Conservation (phyloP, 2,329 filamentous ascomycete genomes). For the Ophiocordyceps unilateralis region DNA sequence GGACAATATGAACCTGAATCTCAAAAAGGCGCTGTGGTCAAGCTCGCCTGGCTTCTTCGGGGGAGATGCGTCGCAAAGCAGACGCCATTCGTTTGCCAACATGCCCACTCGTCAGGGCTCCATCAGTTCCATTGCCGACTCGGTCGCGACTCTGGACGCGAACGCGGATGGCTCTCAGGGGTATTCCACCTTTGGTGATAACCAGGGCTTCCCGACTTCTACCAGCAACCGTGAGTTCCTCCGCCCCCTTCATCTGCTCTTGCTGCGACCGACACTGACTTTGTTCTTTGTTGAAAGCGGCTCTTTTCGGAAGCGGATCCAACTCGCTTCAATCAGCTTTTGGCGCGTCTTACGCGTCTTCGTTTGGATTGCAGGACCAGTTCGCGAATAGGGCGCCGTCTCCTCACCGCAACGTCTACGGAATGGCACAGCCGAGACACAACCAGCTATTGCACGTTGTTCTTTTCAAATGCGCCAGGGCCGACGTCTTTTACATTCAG, state of each 20-base stretch:
- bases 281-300: slow-evolving; percentile 2
- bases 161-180: slow-evolving; percentile 26
- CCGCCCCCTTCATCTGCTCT: background rate
- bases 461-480: slow-evolving; percentile 87
- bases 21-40: slow-evolving; percentile 56
- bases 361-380: slow-evolving; percentile 25
- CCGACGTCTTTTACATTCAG: slow-evolving; percentile 93
- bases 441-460: slow-evolving; percentile 73
- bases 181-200: slow-evolving; percentile 23
- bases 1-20: slow-evolving; percentile 30
- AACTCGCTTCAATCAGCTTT: slow-evolving; percentile 12
- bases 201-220: slow-evolving; percentile 15
- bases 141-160: slow-evolving; percentile 27
- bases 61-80: slow-evolving; percentile 51
- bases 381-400: slow-evolving; percentile 37
- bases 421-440: slow-evolving; percentile 40
- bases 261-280: background rate
- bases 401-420: slow-evolving; percentile 44
- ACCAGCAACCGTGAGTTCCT: slow-evolving; percentile 23
- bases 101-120: slow-evolving; percentile 47
- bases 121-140: slow-evolving; percentile 41
- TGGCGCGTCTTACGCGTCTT: slow-evolving; percentile 24
- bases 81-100: slow-evolving; percentile 65
- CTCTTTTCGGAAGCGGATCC: slow-evolving; percentile 10
- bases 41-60: slow-evolving; percentile 50